Percentiles rank a stretch among this genome's conserved stretches.
Conservation (phyloP, 73 alveolate species). For the Stentor coeruleus region DNA sequence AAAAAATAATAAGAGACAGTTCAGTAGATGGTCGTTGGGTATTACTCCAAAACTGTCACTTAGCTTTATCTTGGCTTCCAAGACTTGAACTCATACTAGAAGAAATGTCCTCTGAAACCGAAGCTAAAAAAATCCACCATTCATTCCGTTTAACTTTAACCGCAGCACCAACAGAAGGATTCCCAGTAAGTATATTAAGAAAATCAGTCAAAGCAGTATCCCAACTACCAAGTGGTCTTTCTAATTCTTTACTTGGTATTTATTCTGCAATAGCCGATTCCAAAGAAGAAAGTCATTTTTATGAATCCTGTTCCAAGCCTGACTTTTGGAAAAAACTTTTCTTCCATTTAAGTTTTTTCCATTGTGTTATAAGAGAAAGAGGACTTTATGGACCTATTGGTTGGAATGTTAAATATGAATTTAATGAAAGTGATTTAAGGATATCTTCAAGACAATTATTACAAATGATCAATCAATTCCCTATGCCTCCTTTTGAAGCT, state of each 20-base stretch:
- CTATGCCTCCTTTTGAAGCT: slow-evolving; percentile 97
- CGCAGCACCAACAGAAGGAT: slow-evolving; percentile 59
- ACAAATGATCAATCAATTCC: slow-evolving; percentile 89
- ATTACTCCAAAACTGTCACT: slow-evolving; percentile 97
- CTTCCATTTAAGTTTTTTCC: slow-evolving; percentile 81
- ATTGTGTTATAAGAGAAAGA: slow-evolving; percentile 91
- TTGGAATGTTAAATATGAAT: slow-evolving; percentile 99
- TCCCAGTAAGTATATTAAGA: slow-evolving; percentile 71
- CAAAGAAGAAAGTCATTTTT: slow-evolving; percentile 64
- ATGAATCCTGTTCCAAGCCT: slow-evolving; percentile 51
- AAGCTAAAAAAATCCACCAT: slow-evolving; percentile 55
- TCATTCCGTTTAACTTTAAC: slow-evolving; percentile 82
- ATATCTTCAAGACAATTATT: slow-evolving; percentile 94
- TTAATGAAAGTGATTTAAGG: slow-evolving; percentile 98
- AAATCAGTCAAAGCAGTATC: slow-evolving; percentile 78
- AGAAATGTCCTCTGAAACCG: slow-evolving; percentile 65
- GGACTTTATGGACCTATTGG: slow-evolving; percentile 99
- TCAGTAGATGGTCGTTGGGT: slow-evolving; percentile 96
- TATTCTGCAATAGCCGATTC: slow-evolving; percentile 63
- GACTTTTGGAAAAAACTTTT: slow-evolving; percentile 51
- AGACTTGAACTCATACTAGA: slow-evolving; percentile 89
- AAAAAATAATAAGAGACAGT: slow-evolving; percentile 73
- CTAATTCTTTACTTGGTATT: slow-evolving; percentile 64
- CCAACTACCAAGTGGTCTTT: slow-evolving; percentile 90
- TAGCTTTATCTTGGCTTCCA: slow-evolving; percentile 98